Evolutionary conservation across 257 asterid genomes (phyloP).

Genomic region (Solanum ossicruentum): DNA sequence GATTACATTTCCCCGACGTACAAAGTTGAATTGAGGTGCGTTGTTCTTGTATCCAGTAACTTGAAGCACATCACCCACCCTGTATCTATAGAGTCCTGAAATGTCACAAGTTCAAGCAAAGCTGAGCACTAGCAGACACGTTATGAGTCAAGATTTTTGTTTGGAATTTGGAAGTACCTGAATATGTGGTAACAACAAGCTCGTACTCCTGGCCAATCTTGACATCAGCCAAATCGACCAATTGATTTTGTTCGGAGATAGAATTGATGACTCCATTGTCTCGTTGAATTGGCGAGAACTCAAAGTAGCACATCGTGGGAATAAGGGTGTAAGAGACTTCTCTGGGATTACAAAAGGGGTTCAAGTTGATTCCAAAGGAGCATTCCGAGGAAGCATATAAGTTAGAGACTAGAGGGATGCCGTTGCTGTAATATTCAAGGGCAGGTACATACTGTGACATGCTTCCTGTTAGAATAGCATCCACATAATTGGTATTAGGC

Average conservation of each 20-base stretch:
- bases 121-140: background rate
- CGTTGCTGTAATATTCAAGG: background rate
- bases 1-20: background rate
- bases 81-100: background rate
- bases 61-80: background rate
- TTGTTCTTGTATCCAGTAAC: background rate
- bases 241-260: background rate
- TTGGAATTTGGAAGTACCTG: background rate
- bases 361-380: background rate
- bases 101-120: background rate
- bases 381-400: background rate
- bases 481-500: background rate
- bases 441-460: constrained; percentile 1
- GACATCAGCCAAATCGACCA: background rate
- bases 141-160: background rate
- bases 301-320: background rate
- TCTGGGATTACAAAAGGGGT: background rate
- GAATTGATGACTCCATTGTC: background rate
- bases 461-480: background rate
- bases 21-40: background rate
- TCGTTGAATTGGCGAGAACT: background rate
- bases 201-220: background rate
- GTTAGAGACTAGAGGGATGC: background rate
- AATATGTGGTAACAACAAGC: background rate
- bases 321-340: background rate